Evolutionary conservation across 768 basidiomycete species (phyloP).

Genomic region (Mycena alexandri): DNA sequence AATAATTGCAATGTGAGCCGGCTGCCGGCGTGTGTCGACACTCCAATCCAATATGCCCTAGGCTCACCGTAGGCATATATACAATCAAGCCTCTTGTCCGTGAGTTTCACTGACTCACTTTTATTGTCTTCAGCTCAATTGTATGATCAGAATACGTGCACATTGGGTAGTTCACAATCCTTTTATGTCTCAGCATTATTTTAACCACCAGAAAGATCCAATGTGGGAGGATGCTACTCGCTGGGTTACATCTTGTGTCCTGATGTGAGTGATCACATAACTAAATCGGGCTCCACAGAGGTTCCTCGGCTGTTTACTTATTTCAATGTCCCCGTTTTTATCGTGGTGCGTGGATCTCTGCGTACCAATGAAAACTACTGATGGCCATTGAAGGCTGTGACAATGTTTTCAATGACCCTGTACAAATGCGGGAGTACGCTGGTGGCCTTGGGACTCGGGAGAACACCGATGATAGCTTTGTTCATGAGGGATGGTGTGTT

Average conservation of each 20-base stretch:
- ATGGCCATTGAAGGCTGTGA: not conserved
- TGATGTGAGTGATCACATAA: not conserved
- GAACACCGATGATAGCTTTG: conserved; percentile 15
- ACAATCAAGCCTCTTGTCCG: conserved; percentile 4
- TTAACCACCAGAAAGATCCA: not conserved
- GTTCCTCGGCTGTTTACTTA: conserved; percentile 28
- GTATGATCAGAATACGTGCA: conserved; percentile 17
- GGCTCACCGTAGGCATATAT: conserved; percentile 8
- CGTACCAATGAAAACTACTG: too few species aligned
- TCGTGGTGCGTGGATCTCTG: conserved; percentile 1
- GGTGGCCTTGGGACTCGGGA: not conserved
- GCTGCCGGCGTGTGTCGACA: not conserved
- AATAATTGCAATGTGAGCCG: conserved; percentile 20
- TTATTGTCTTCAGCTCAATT: not conserved
- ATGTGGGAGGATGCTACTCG: conserved; percentile 26
- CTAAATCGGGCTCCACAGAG: not conserved
- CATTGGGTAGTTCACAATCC: conserved; percentile 18
- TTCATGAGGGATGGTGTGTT: conserved; percentile 29
- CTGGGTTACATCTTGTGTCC: conserved; percentile 1
- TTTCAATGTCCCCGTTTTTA: conserved; percentile 14
- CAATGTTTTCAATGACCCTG: conserved; percentile 22
- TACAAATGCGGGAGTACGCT: conserved; percentile 20
- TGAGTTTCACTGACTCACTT: not conserved
- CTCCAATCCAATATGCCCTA: not conserved
- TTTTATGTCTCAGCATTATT: not conserved